Evolutionary conservation across 139 green algal species (phyloP), one percentile per base, ranked within the genome.

Genomic region (Marvania coccoides): DNA sequence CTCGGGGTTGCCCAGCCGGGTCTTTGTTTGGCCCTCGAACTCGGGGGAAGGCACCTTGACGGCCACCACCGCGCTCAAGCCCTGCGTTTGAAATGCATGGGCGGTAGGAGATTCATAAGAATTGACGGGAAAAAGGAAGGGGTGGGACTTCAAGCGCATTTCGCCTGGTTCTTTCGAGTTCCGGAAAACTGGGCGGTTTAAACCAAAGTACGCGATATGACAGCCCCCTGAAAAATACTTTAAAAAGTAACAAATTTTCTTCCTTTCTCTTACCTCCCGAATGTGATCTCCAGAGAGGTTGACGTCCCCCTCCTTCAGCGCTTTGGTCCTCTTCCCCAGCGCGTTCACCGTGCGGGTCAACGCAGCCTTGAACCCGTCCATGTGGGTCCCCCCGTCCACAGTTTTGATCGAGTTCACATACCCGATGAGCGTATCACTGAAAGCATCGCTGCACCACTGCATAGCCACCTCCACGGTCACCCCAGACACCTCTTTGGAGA

Each of bases 1-100:
- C 68, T 95, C 90, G 3, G 90, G 87, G 70, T 98, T 98, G 72
- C 91, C 90, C 48, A 99, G 82, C 54, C 90, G 77, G 15, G 91
- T 95, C 79, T 98, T 98, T 37, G 94, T 99, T 81, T 99, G 94
- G 4, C 94, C 94, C 76, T 99, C 91, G 79, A 99, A 99, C 82
- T 98, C 93, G 5, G 94, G 93, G 57, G 91, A 53, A 9, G 81
- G 85, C 30, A 97, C 81, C 80, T 93, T 89, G 24, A 96, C 90
- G 4, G 72, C 78, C 24, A 96, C 69, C 5, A 95, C 63, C 1
- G 76, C 83, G 0, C 65, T 78, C 7, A 94, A 81, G 6, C 87
- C 87, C n/a, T n/a, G n/a, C n/a, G n/a, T n/a, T n/a, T n/a, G n/a
- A n/a, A n/a, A n/a, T n/a, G n/a, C n/a, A n/a, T n/a, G n/a, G n/a